These are phyloP conservation scores for Apostasia shenzhenica DNA, from an alignment of 106 monocot genomes.

Conservation along the genomic window DNA sequence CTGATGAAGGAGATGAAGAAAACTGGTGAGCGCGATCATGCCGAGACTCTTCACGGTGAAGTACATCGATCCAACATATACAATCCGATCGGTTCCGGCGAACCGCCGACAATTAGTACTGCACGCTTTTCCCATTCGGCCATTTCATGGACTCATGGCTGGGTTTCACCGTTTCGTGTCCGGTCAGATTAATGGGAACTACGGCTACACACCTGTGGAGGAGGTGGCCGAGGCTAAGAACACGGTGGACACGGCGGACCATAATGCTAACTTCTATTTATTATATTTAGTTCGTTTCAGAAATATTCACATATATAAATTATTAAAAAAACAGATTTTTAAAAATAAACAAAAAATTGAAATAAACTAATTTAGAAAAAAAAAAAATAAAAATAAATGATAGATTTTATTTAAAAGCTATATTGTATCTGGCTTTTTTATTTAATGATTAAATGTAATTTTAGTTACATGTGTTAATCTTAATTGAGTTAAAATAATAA, in stretches of 20 bases:
- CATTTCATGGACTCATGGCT: conserved; percentile 80
- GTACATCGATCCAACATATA: conserved; percentile 91
- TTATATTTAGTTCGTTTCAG: too few relatives aligned
- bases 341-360: too few relatives aligned
- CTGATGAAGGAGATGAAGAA: conserved; percentile 69
- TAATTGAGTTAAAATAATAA: too few relatives aligned
- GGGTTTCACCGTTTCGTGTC: conserved; percentile 84
- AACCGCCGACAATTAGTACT: conserved; percentile 76
- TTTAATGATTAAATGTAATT: too few relatives aligned
- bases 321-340: too few relatives aligned
- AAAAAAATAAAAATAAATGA: too few relatives aligned
- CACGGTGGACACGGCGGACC: conserved; percentile 54
- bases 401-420: too few relatives aligned
- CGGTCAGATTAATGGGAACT: conserved; percentile 74
- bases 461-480: too few relatives aligned
- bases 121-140: conserved; percentile 84
- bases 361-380: too few relatives aligned
- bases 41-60: conserved; percentile 77
- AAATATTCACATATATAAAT: too few relatives aligned
- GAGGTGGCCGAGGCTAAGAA: conserved; percentile 55
- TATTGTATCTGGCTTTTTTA: too few relatives aligned
- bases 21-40: conserved; percentile 66
- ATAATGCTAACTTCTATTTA: conserved; percentile 5
- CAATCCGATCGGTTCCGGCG: conserved; percentile 80
- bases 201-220: conserved; percentile 75